Conservation (phyloP, 2,329 filamentous ascomycete genomes). For the Aspergillus chevalieri region DNA sequence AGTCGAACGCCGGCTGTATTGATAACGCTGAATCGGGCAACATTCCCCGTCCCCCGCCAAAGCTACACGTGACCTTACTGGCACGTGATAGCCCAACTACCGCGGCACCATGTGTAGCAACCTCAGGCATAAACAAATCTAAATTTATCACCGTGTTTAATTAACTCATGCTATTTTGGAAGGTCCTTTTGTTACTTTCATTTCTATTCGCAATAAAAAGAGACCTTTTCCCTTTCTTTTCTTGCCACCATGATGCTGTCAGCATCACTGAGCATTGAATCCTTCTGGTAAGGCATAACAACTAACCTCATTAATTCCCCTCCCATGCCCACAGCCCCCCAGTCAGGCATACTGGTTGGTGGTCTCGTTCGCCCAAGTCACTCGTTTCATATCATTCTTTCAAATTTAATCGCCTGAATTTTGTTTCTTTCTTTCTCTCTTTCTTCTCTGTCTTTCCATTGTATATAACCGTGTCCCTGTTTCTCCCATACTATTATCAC, state of each 20-base stretch:
- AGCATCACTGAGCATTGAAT: not conserved
- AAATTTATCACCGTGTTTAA: not conserved
- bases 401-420: not conserved
- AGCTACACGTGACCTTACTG: too few relatives aligned
- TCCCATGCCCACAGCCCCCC: not conserved
- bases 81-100: not conserved
- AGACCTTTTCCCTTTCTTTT: not conserved
- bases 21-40: not conserved
- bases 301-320: not conserved
- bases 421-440: slow-evolving; percentile 2
- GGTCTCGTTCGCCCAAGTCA: not conserved
- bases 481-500: not conserved
- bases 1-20: not conserved
- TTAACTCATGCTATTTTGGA: not conserved
- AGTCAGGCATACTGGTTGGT: not conserved
- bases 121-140: not conserved
- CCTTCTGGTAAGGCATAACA: not conserved
- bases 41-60: not conserved
- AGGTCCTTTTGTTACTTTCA: too few relatives aligned
- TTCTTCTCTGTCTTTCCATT: not conserved
- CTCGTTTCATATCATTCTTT: not conserved
- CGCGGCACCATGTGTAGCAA: not conserved
- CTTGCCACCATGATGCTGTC: not conserved
- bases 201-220: not conserved
- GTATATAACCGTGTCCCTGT: not conserved